Evolutionary conservation across 805 yeast species (phyloP), one percentile per base, ranked within the genome.

Genomic region (Grigorovia transvaalensis): DNA sequence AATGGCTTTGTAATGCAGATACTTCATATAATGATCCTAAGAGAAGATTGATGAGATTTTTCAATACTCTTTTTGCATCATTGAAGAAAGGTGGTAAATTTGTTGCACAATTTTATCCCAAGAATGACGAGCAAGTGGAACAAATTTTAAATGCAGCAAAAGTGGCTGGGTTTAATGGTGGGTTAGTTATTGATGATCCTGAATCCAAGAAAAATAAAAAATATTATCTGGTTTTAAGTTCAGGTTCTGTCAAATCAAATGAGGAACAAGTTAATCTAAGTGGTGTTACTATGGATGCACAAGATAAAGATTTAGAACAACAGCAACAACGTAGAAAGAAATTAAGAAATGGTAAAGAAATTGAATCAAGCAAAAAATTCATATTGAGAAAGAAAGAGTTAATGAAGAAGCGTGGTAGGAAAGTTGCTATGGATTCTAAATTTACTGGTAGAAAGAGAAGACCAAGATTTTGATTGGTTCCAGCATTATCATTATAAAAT

Each of bases 1-100:
- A 93, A 68, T 93, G 99, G 99, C 78, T 93, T 44, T 90, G 97
- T 73, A 93, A 93, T 66, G 98, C 98, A 2, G 99, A 93, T 67
- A 77, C 88, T 6, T 69, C 88, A 2, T 74, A 76, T 43, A 83
- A 82, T 50, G 96, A 90, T 63, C 99, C 99, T 20, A 84, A 84
- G 64, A 78, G 77, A 61, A 80, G 99, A 67, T 70, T 88, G 51
- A 72, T 83, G 69, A 73, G 85, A 47, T 93, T 93, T 63, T 93
- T 93, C 76, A 85, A 86, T 67, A 83, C 96, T 0, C 73, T 93
- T 50, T 93, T 87, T 68, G 88, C 96, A 0, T 74, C 88, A 40
- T 74, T 93, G 68, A 84, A 80, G 63, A 79, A 96, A 65, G 99
- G 99, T 48, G 99, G 99, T 7, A 93, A 93, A 69, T 95, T 91